These are phyloP conservation scores for Synchytrium microbalum DNA, from an alignment of 371 early-diverging fungal species.

Conservation along the genomic window DNA sequence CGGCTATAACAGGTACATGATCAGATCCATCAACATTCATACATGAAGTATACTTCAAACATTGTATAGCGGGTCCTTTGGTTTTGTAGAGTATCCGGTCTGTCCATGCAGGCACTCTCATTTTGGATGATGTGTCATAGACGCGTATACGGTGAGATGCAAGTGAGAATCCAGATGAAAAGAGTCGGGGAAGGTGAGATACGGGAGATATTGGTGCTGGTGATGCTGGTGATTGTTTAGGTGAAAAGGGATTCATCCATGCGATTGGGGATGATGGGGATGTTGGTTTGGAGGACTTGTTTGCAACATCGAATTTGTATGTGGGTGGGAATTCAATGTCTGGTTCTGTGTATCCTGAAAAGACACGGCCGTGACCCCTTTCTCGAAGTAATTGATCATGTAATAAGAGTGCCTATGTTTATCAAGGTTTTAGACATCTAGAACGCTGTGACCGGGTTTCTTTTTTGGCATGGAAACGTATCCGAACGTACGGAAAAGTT, in stretches of 20 bases:
- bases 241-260: not conserved
- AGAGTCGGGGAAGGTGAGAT: not conserved
- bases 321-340: slow-evolving; percentile 79
- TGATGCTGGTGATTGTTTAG: not conserved
- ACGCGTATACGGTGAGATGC: not conserved
- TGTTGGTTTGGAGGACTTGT: slow-evolving; percentile 5
- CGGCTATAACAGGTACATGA: slow-evolving; percentile 16
- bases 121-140: slow-evolving; percentile 64
- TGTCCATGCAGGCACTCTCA: slow-evolving; percentile 84
- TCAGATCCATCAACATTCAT: slow-evolving; percentile 11
- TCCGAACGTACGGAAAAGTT: slow-evolving; percentile 18
- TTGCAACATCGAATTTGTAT: slow-evolving; percentile 65
- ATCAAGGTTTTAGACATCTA: not conserved
- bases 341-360: slow-evolving; percentile 64
- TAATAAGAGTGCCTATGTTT: slow-evolving; percentile 38
- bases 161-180: not conserved
- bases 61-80: not conserved
- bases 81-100: slow-evolving; percentile 72
- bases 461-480: not conserved
- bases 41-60: slow-evolving; percentile 6
- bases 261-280: slow-evolving; percentile 9
- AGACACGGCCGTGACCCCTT: slow-evolving; percentile 35
- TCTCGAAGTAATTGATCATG: slow-evolving; percentile 57
- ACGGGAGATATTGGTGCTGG: not conserved
- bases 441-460: not conserved